phyloP scores from a whole-genome alignment of 371 early-diverging fungal genomes.

The Mucor velutinosus region DNA sequence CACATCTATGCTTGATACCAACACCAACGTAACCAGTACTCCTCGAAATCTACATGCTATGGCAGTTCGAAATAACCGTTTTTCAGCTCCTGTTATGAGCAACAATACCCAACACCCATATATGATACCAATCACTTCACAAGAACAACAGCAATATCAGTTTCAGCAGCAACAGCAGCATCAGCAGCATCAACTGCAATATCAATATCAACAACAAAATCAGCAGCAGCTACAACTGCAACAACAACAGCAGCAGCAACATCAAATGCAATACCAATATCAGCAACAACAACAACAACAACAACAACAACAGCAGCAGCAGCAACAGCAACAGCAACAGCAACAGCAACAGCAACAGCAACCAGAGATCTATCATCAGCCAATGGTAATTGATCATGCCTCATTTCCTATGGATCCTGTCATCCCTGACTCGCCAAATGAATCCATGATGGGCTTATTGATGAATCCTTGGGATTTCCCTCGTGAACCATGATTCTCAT shows the following conservation, averaged over 20 bases:
- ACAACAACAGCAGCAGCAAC: conserved; percentile 21
- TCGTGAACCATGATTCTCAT: background rate
- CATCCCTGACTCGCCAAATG: conserved; percentile 33
- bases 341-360: conserved; percentile 5
- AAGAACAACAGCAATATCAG: conserved; percentile 17
- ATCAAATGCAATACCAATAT: too few species aligned
- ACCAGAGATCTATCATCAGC: conserved; percentile 11
- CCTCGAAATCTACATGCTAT: conserved; percentile 25
- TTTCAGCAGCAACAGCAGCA: background rate
- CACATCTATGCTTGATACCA: background rate
- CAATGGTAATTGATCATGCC: conserved; percentile 25
- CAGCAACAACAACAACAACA: conserved; percentile 6
- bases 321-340: background rate
- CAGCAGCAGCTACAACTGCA: background rate
- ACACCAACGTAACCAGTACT: conserved; percentile 8
- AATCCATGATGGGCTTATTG: conserved; percentile 48
- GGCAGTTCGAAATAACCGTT: conserved; percentile 22
- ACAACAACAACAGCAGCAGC: background rate
- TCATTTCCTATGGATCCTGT: conserved; percentile 46
- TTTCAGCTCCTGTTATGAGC: conserved; percentile 22
- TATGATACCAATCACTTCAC: conserved; percentile 29
- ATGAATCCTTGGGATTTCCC: conserved; percentile 22
- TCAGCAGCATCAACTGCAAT: conserved; percentile 3
- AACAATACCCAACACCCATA: conserved; percentile 22
- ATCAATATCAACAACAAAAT: background rate